Evolutionary conservation across 768 basidiomycete species (phyloP).

Genomic region (Serpula lacrymans): DNA sequence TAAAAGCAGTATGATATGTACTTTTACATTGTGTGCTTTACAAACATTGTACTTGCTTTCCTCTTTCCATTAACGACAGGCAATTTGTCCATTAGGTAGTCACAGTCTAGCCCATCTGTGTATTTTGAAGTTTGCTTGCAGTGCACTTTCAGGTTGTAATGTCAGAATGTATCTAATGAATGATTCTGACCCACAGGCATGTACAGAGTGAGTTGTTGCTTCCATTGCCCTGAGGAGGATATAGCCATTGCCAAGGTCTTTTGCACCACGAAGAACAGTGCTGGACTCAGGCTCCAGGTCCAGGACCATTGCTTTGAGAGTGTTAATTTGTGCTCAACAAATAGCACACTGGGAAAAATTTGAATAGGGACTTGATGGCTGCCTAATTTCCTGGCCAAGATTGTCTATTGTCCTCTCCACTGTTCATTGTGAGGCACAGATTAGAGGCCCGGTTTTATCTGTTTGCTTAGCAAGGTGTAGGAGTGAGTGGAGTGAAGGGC

Average conservation of each 20-base stretch:
- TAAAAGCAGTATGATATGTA: too few relatives aligned
- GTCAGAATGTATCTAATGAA: constrained; percentile 1
- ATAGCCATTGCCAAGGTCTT: constrained; percentile 18
- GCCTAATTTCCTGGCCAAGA: constrained; percentile 23
- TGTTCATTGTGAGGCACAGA: constrained; percentile 23
- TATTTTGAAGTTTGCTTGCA: constrained; percentile 7
- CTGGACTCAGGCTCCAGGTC: constrained; percentile 10
- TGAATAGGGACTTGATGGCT: constrained; percentile 22
- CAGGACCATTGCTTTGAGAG: constrained; percentile 19
- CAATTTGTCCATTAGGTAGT: too few relatives aligned
- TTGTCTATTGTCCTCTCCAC: constrained; percentile 27
- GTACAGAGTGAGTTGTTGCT: constrained; percentile 1
- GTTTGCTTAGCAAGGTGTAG: constrained; percentile 26
- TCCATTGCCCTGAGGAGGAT: constrained; percentile 18
- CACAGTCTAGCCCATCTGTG: constrained; percentile 14
- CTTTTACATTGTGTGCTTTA: too few relatives aligned
- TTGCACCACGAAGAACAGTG: constrained; percentile 8
- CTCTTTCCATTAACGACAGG: too few relatives aligned
- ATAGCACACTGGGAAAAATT: constrained; percentile 17
- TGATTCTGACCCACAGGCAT: constrained; percentile 4
- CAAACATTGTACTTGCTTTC: too few relatives aligned
- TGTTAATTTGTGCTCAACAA: constrained; percentile 13
- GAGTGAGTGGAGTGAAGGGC: constrained; percentile 28
- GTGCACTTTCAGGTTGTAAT: not conserved
- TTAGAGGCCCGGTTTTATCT: constrained; percentile 16